These are phyloP conservation scores for Peronospora destructor DNA, from an alignment of 352 stramenopile genomes.

Conservation along the genomic window DNA sequence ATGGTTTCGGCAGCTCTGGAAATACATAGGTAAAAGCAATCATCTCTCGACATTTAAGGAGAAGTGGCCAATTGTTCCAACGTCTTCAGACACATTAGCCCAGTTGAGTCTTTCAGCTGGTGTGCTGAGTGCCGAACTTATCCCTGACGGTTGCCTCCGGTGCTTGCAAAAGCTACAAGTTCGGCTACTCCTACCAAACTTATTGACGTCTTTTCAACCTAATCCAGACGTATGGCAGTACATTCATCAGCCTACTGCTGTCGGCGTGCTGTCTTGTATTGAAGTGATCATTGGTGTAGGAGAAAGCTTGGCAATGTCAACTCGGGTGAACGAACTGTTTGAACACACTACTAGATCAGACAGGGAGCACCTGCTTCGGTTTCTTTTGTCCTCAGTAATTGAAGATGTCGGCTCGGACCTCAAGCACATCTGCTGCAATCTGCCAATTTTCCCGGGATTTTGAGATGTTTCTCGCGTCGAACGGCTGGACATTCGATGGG, in stretches of 20 bases:
- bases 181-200: conserved; percentile 43
- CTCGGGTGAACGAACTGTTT: conserved; percentile 13
- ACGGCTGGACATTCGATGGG: conserved; percentile 23
- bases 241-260: conserved; percentile 61
- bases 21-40: conserved; percentile 45
- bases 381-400: conserved; percentile 35
- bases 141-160: conserved; percentile 34
- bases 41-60: conserved; percentile 41
- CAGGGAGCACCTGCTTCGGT: conserved; percentile 36
- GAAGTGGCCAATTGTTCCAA: conserved; percentile 67
- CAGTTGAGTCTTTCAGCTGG: conserved; percentile 36
- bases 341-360: conserved; percentile 20
- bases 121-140: conserved; percentile 49
- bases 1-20: conserved; percentile 62
- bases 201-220: conserved; percentile 50
- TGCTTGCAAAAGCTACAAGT: conserved; percentile 47
- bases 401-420: conserved; percentile 33
- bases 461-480: conserved; percentile 4
- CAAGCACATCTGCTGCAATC: conserved; percentile 27
- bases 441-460: conserved; percentile 56
- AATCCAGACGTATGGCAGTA: conserved; percentile 60
- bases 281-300: conserved; percentile 12
- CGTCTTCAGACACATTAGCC: conserved; percentile 34
- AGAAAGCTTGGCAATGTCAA: neutral
- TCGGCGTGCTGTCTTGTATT: conserved; percentile 45